phyloP scores from a whole-genome alignment of 2,329 filamentous ascomycete species.

The Verticillium tricorpus region DNA sequence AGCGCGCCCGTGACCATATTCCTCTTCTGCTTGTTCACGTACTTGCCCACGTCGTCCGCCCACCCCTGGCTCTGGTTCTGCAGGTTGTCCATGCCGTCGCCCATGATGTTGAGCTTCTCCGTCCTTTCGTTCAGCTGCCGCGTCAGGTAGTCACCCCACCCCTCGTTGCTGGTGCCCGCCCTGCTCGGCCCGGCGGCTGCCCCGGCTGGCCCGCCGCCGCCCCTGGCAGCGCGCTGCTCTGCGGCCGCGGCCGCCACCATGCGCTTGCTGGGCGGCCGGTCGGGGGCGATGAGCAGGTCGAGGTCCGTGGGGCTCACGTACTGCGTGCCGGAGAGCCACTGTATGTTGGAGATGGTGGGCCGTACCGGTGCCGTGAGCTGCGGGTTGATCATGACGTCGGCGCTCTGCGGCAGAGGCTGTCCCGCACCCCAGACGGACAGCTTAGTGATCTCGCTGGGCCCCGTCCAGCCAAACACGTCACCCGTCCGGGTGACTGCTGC shows the following conservation, averaged over 20 bases:
- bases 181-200: conserved; percentile 16
- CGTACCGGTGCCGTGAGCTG: conserved; percentile 69
- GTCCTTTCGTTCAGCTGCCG: conserved; percentile 87
- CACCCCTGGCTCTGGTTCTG: conserved; percentile 78
- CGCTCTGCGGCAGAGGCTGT: conserved; percentile 52
- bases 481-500: conserved; percentile 72
- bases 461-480: conserved; percentile 82
- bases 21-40: conserved; percentile 79
- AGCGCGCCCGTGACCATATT: conserved; percentile 71
- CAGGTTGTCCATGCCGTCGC: conserved; percentile 78
- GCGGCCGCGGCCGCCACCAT: conserved; percentile 77
- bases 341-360: conserved; percentile 89
- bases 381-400: conserved; percentile 78
- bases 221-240: conserved; percentile 60
- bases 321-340: conserved; percentile 96
- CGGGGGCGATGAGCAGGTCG: conserved; percentile 83
- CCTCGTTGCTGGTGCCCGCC: conserved; percentile 43
- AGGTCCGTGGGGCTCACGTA: conserved; percentile 83
- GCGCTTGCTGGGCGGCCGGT: conserved; percentile 81
- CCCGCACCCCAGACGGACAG: conserved; percentile 83
- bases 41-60: conserved; percentile 86
- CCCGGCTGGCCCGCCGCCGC: conserved; percentile 23
- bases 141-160: conserved; percentile 75
- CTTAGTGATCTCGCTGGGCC: conserved; percentile 78
- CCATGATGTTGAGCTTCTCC: conserved; percentile 77